Evolutionary conservation across 306 rosid genomes (phyloP).

Genomic region (Sechiopsis laciniata): DNA sequence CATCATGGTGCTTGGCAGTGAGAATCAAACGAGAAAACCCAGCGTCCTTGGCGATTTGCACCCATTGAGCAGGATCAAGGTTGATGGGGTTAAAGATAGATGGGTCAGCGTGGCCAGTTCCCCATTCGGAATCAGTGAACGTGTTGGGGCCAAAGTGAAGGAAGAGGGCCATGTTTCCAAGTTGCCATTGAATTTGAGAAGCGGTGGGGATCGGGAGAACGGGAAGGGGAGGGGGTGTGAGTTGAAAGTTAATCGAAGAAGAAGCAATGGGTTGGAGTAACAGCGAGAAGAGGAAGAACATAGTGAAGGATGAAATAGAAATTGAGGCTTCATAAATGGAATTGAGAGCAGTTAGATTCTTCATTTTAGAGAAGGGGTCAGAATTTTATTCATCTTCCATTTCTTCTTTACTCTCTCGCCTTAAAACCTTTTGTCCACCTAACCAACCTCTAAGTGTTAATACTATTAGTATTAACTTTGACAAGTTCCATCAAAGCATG

Average conservation of each 20-base stretch:
- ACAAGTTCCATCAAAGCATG: too few relatives aligned
- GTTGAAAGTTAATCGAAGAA: slow-evolving; percentile 14
- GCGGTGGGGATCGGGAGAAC: slow-evolving; percentile 66
- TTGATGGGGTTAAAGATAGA: slow-evolving; percentile 53
- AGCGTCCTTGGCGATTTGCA: slow-evolving; percentile 51
- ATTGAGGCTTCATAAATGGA: background rate
- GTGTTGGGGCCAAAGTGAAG: slow-evolving; percentile 91
- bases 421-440: background rate
- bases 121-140: slow-evolving; percentile 81
- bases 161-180: slow-evolving; percentile 59
- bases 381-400: background rate
- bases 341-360: background rate
- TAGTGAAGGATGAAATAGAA: background rate
- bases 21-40: slow-evolving; percentile 62
- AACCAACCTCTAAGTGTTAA: background rate
- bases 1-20: slow-evolving; percentile 86
- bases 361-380: background rate
- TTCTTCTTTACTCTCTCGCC: background rate
- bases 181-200: slow-evolving; percentile 86
- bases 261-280: slow-evolving; percentile 10
- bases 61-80: slow-evolving; percentile 75
- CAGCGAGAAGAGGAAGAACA: background rate
- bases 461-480: too few relatives aligned
- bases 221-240: slow-evolving; percentile 69
- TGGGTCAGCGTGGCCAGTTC: slow-evolving; percentile 54